A percentile compares a stretch with the other conserved stretches of the same genome.
Evolutionary conservation across 2,329 filamentous ascomycete genomes (phyloP).

Genomic region (Alternaria brassicicola): DNA sequence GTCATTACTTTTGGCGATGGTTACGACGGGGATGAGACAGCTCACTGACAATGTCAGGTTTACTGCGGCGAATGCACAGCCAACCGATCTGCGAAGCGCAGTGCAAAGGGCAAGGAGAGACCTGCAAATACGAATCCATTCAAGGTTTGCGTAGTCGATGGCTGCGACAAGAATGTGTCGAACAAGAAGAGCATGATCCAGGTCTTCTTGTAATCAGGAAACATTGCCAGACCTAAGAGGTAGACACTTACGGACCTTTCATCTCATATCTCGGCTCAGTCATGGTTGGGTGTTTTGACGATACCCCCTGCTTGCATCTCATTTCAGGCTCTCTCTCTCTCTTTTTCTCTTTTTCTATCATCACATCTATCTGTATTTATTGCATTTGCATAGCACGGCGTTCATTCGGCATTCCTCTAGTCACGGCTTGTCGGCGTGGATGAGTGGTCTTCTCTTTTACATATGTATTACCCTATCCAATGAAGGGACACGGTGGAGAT

Average conservation of each 20-base stretch:
- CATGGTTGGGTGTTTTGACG: slow-evolving; percentile 13
- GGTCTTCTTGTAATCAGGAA: slow-evolving; percentile 47
- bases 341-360: too few relatives aligned
- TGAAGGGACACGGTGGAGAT: too few relatives aligned
- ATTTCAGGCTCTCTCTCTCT: neutral
- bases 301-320: slow-evolving; percentile 16
- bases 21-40: too few relatives aligned
- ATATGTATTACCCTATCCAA: neutral
- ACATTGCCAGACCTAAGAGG: neutral
- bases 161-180: slow-evolving; percentile 48
- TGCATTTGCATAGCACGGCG: slow-evolving; percentile 30
- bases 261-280: neutral
- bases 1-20: slow-evolving; percentile 35
- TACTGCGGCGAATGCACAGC: slow-evolving; percentile 61
- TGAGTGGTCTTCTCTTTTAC: neutral
- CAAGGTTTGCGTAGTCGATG: slow-evolving; percentile 54
- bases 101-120: slow-evolving; percentile 50
- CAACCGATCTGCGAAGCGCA: slow-evolving; percentile 46
- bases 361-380: slow-evolving; percentile 4
- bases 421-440: too few relatives aligned
- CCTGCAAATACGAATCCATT: slow-evolving; percentile 46
- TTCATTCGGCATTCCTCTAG: neutral
- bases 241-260: neutral
- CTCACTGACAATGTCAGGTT: slow-evolving; percentile 44
- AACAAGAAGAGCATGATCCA: slow-evolving; percentile 49